Evolutionary conservation across 495 filamentous ascomycete genomes (phyloP), one percentile per base, ranked within the genome.

Genomic region (Penicillium argentinense): DNA sequence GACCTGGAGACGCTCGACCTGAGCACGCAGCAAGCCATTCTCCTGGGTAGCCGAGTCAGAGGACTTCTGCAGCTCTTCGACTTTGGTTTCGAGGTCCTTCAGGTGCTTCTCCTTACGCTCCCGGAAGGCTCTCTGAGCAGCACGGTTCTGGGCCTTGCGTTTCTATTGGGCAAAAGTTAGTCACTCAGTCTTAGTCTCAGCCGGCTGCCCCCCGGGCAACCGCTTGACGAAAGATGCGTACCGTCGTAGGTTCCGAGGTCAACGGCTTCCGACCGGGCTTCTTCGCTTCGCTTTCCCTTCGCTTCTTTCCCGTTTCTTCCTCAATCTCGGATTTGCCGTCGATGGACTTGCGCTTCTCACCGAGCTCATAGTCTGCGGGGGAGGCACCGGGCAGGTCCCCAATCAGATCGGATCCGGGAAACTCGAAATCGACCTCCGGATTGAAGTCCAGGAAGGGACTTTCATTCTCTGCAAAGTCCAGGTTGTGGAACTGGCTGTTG

Each of bases 71-170:
- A 99, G 72, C 56, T 96, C 91, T 14, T 87, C 78, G 16, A 97
- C 93, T 64, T 97, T 97, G 38, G 84, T 88, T 66, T 99, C 93
- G 19, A 99, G 75, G 59, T 99, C 95, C 63, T 92, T 95, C 32
- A 99, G 62, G 59, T 99, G 93, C 69, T 89, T 95, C 70, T 99
- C 93, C 72, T 99, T 99, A 37, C 93, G 88, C 64, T 99, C 93
- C 18, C 93, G 81, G 80, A 99, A 99, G 5, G 93, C 93, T 30
- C 93, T 81, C 70, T 99, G 93, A 21, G 93, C 93, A 1, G 95
- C 93, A 47, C 93, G 86, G 56, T 99, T 99, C 62, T 99, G 93
- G 9, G 95, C 93, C 71, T 99, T 99, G 53, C 93, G 88, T 74
- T 99, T 99, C 91, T 97, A 56, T 26, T n/a, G n/a, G 48, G 2